Evolutionary conservation across 2,329 filamentous ascomycete species (phyloP).

Genomic region (Ophiocordyceps unilateralis): DNA sequence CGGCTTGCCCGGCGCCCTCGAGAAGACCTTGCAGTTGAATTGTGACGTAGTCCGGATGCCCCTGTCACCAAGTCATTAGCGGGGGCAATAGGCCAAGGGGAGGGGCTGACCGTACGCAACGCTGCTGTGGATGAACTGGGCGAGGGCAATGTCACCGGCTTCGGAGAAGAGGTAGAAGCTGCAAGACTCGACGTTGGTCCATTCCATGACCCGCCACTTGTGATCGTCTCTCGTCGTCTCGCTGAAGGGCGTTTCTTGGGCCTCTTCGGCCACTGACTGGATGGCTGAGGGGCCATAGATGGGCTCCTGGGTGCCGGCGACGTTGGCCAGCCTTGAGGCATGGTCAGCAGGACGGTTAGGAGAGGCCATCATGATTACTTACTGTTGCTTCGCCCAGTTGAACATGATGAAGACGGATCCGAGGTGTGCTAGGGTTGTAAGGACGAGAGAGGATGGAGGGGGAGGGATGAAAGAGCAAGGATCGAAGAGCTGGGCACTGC

Average conservation of each 20-base stretch:
- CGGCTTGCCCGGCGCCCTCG: conserved; percentile 51
- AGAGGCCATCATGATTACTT: conserved; percentile 18
- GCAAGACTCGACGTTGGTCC: conserved; percentile 86
- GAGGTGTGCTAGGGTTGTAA: neutral
- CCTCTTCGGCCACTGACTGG: conserved; percentile 67
- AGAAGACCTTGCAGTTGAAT: conserved; percentile 90
- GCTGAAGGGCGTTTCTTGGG: conserved; percentile 61
- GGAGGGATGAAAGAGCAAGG: neutral
- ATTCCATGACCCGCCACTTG: conserved; percentile 66
- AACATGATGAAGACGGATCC: conserved; percentile 42
- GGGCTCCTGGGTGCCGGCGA: conserved; percentile 90
- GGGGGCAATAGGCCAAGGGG: neutral
- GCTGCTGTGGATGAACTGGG: conserved; percentile 95
- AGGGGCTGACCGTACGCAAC: conserved; percentile 50
- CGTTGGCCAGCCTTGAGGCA: conserved; percentile 44
- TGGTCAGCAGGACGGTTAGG: conserved; percentile 1
- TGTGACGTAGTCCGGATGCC: conserved; percentile 81
- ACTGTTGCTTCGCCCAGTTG: conserved; percentile 91
- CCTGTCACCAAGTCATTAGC: conserved; percentile 25
- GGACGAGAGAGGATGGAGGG: neutral
- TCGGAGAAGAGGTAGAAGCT: conserved; percentile 82
- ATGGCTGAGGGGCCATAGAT: conserved; percentile 85
- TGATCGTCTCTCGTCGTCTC: conserved; percentile 62
- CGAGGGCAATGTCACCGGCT: conserved; percentile 57
- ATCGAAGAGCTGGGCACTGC: neutral